Conservation (phyloP, 2,329 filamentous ascomycete genomes). For the Ophiostoma sp. region DNA sequence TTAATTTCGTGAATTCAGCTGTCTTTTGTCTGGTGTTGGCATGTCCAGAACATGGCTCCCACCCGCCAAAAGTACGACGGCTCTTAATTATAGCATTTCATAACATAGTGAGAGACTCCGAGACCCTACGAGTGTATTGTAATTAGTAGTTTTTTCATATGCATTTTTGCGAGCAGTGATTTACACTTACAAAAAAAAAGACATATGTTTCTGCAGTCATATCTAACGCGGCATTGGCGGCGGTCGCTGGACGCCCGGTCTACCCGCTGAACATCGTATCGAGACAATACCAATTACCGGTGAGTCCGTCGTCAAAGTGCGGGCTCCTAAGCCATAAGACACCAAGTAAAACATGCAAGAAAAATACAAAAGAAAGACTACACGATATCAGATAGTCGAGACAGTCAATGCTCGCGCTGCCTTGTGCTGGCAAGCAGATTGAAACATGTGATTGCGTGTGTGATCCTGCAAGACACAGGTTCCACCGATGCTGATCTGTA, state of each 20-base stretch:
- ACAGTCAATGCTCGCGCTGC: neutral
- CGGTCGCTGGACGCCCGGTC: neutral
- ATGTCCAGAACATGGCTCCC: too few relatives aligned
- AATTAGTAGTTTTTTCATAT: too few relatives aligned
- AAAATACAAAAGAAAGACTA: too few relatives aligned
- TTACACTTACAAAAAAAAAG: too few relatives aligned
- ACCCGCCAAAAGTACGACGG: too few relatives aligned
- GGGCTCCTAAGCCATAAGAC: neutral
- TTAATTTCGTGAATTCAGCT: too few relatives aligned
- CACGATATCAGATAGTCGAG: neutral
- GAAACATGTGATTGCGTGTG: conserved; percentile 3
- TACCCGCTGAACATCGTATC: neutral
- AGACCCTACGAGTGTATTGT: too few relatives aligned
- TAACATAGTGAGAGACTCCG: too few relatives aligned
- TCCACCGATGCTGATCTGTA: neutral
- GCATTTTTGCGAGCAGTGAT: too few relatives aligned
- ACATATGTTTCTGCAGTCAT: too few relatives aligned
- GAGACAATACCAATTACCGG: neutral
- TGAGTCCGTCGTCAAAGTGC: neutral
- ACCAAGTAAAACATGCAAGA: neutral
- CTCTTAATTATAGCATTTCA: too few relatives aligned
- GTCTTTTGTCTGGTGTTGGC: too few relatives aligned
- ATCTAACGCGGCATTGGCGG: neutral
- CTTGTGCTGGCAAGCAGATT: neutral
- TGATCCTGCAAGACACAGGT: neutral